phyloP scores from a whole-genome alignment of 768 basidiomycete genomes.

The Russula dissimulans region DNA sequence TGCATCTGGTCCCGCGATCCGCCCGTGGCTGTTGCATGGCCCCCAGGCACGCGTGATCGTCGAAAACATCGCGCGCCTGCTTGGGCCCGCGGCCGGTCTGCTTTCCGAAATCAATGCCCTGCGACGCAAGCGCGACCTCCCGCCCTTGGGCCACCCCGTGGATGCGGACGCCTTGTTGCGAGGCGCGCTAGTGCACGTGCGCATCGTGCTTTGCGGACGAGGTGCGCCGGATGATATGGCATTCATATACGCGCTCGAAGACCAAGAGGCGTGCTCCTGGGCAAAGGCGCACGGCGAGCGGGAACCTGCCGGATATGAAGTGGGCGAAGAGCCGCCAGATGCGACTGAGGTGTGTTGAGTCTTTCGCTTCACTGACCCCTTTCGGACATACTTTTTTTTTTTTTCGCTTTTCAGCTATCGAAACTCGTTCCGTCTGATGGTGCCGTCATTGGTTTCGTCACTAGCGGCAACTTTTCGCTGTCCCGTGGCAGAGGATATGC shows the following conservation, averaged over 20 bases:
- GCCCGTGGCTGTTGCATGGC: conserved; percentile 68
- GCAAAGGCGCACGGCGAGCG: conserved; percentile 27
- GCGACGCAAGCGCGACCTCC: conserved; percentile 45
- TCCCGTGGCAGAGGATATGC: conserved; percentile 69
- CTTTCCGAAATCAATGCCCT: conserved; percentile 47
- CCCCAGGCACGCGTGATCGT: conserved; percentile 39
- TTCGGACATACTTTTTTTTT: neutral
- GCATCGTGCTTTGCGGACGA: conserved; percentile 48
- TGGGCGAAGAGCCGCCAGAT: conserved; percentile 19
- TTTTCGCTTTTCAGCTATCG: conserved; percentile 33
- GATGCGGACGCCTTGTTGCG: conserved; percentile 41
- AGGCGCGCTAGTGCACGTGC: conserved; percentile 59
- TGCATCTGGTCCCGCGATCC: conserved; percentile 19
- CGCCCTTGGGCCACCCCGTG: conserved; percentile 27
- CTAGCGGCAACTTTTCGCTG: conserved; percentile 77
- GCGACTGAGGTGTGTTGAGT: conserved; percentile 26
- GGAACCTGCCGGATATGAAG: conserved; percentile 17
- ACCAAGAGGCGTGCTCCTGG: conserved; percentile 45
- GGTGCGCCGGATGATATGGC: conserved; percentile 73
- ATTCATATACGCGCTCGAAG: conserved; percentile 54
- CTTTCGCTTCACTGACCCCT: neutral
- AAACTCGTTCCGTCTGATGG: conserved; percentile 33
- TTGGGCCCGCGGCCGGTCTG: conserved; percentile 38
- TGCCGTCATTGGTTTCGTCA: conserved; percentile 69
- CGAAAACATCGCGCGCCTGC: conserved; percentile 29